Evolutionary conservation across 2,329 filamentous ascomycete genomes (phyloP), one percentile per base, ranked within the genome.

Genomic region (Claviceps digitariae): DNA sequence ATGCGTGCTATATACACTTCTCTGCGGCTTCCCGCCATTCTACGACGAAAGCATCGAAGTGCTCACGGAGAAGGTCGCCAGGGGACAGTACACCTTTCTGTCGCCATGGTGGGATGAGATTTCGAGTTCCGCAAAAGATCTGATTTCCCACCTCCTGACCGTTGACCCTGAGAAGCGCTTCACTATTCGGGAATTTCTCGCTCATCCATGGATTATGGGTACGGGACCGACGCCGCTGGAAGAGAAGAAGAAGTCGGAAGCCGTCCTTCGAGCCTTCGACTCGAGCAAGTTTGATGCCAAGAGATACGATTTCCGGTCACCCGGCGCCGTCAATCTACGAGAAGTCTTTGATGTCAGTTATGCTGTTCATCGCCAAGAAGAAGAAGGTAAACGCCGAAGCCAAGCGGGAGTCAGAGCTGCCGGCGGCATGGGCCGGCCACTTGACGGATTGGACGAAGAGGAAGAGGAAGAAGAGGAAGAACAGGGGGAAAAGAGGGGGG

Each of bases 71-170:
- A 98, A 98, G 75, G 93, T 98, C 20, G 93, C 93, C 31, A 85
- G 87, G 63, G 93, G 93, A 49, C 90, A 97, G 71, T 98, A 93
- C 67, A 97, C 93, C 0, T 98, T 98, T 74, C 73, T 98, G 45
- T 97, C 91, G 2, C 93, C 93, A 0, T 98, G 93, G 93, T 98
- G 93, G 93, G 93, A 98, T 61, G 90, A 96, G 55, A 97, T 98
- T 57, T 96, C 91, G 56, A 90, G 93, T 67, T 84, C 88, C 3
- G 93, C 93, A 0, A 89, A 97, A 67, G 91, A 98, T 62, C 75
- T 98, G 10, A 91, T 98, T 54, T 88, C 87, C 4, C 93, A 98
- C 67, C 79, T 98, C 0, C 73, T 98, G 57, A 94, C 89, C 0
- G 93, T 98, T 56, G 90, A 98, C 60, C 93, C 93, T 0, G 89